Conservation (phyloP, 352 stramenopile species). For the Phytophthora constricta region DNA sequence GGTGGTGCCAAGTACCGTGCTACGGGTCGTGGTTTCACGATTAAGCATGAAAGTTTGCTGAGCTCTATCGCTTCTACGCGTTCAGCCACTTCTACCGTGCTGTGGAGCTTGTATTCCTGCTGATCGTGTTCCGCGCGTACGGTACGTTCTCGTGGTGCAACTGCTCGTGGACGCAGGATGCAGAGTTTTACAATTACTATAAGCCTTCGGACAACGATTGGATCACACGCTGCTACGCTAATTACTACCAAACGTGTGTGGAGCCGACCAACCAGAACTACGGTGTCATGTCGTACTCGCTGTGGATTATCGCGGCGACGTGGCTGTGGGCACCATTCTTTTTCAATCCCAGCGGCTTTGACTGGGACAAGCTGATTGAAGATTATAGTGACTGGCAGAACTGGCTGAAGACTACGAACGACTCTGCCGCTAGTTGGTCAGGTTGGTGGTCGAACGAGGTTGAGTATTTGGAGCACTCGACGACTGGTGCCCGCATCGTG, state of each 20-base stretch:
- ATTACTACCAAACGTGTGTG: constrained; percentile 91
- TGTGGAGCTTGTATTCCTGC: constrained; percentile 93
- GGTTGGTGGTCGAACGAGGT: constrained; percentile 90
- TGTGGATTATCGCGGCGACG: constrained; percentile 94
- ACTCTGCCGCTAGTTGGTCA: constrained; percentile 87
- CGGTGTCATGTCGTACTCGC: constrained; percentile 97
- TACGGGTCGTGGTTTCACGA: constrained; percentile 99
- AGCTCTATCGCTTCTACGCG: constrained; percentile 98
- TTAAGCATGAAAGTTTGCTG: constrained; percentile 98
- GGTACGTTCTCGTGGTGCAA: constrained; percentile 95
- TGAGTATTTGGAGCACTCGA: constrained; percentile 84
- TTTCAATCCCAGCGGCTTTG: constrained; percentile 98
- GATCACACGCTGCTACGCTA: constrained; percentile 82
- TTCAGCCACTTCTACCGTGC: constrained; percentile 98
- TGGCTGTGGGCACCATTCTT: constrained; percentile 90
- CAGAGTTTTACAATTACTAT: constrained; percentile 78
- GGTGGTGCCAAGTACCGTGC: constrained; percentile 98
- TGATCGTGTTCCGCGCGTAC: constrained; percentile 87
- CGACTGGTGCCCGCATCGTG: constrained; percentile 61
- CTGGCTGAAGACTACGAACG: constrained; percentile 93
- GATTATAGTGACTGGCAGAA: constrained; percentile 96
- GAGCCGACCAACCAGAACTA: constrained; percentile 97
- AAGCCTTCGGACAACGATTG: constrained; percentile 82
- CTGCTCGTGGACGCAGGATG: constrained; percentile 82
- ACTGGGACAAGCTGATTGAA: constrained; percentile 96